Evolutionary conservation across 1,284 basidiomycete species (phyloP), one percentile per base, ranked within the genome.

Genomic region (Cutaneotrichosporon spelunceum): DNA sequence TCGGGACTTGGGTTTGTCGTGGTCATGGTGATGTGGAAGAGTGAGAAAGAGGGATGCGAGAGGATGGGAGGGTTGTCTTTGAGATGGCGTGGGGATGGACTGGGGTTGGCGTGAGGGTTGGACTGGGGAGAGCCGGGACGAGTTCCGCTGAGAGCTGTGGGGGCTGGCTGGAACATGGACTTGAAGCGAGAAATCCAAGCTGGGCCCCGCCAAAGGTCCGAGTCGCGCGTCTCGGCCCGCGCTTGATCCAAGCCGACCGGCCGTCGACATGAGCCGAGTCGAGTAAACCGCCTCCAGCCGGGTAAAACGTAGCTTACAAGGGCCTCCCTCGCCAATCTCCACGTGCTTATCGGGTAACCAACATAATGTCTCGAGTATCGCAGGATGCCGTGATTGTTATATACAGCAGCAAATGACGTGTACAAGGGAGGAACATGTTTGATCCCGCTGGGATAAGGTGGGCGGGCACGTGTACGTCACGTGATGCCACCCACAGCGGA

Each of bases 1-100:
- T 70, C 65, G 42, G 50, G 27, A 62, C 68, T 61, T 39, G 52
- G 27, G 64, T 69, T 61, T 39, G 52, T 53, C 19, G 21, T 11
- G n/a, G 59, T 52, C 59, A 57, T 61, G 39, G 36, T 39, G 47
- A 24, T 16, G 53, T 27, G 23, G 53, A n/a, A 42, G 53, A 54
- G 34, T 27, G 36, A 53, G 39, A 50, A 5, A 7, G 48, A 30
- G 27, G 26, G 19, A 4, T 16, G 23, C 23, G 23, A 47, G 23
- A 13, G 23, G 19, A 8, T 16, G 39, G 29, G 13, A 29, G n/a
- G n/a, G 10, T 14, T 29, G 10, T 13, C 26, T 16, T 14, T 30
- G 23, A 33, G 50, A 30, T 21, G 30, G 30, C 29, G 6, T 10
- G 30, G n/a, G 14, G 19, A 6, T 10, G 16, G 11, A 27, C 6